Conservation (phyloP, 306 rosid species). For the Corylus avellana region DNA sequence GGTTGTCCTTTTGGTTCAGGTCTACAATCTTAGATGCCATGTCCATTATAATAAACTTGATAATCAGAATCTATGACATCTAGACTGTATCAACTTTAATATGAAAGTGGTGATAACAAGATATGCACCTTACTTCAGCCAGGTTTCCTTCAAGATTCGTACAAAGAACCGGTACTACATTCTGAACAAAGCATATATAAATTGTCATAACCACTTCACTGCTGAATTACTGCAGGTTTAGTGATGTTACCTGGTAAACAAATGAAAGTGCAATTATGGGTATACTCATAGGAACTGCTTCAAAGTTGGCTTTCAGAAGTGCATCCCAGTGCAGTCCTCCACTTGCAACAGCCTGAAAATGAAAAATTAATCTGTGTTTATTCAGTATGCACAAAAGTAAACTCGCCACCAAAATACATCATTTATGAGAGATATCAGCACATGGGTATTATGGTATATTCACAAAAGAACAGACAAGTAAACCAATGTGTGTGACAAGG, state of each 20-base stretch:
- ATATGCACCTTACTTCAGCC: slow-evolving; percentile 74
- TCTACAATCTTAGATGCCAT: neutral
- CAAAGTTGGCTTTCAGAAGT: slow-evolving; percentile 74
- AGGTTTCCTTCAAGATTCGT: slow-evolving; percentile 84
- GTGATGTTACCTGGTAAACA: slow-evolving; percentile 76
- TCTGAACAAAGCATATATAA: slow-evolving; percentile 50
- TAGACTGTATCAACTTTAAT: neutral
- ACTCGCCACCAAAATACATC: neutral
- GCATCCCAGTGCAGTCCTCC: slow-evolving; percentile 73
- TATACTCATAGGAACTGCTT: slow-evolving; percentile 83
- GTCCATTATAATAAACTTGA: neutral
- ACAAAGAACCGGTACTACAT: slow-evolving; percentile 85
- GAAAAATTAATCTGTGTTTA: slow-evolving; percentile 11
- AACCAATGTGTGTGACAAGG: neutral
- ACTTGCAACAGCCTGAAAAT: slow-evolving; percentile 68
- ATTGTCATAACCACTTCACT: slow-evolving; percentile 24
- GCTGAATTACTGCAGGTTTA: slow-evolving; percentile 19
- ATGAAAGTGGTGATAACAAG: slow-evolving; percentile 11
- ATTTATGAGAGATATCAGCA: neutral
- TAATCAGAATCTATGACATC: neutral
- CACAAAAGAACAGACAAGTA: neutral
- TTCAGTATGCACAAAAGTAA: slow-evolving; percentile 5
- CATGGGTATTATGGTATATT: neutral
- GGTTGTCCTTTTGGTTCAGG: neutral
- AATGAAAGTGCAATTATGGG: slow-evolving; percentile 82